Evolutionary conservation across 106 monocot genomes (phyloP), one percentile per base, ranked within the genome.

Genomic region (Dioscorea dumetorum): DNA sequence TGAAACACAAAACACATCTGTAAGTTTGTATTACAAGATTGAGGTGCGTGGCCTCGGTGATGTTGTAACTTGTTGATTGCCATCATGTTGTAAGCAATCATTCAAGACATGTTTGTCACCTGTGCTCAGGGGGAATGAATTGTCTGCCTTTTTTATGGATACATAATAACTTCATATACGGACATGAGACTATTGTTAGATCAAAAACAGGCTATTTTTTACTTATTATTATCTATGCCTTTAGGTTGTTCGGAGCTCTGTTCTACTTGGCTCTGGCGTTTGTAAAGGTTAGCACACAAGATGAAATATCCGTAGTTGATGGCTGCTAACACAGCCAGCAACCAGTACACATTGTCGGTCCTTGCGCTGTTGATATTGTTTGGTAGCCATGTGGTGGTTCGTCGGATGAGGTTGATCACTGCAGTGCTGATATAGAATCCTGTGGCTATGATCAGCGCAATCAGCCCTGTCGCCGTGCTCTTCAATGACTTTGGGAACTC

Each of bases 371-470:
- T 87, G 10, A 81, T 67, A 61, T 90, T 70, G 60, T 83, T 83
- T 17, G 80, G 90, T 23, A 86, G 53, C 90, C 90, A 90, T 12
- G 24, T 28, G 1, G 86, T 83, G 63, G 12, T 21, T 60, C 57
- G 33, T 48, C 80, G 24, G 4, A 86, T 64, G 2, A 76, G 10
- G 28, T 70, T 67, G 5, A 90, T 62, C 21, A 90, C 54, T 0
- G 81, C 83, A 0, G 81, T 86, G 74, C 90, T 86, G 4, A 77
- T 69, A 64, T 90, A 86, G 54, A 83, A 83, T 18, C 86, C 86
- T 5, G 78, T 57, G 1, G 68, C 80, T 0, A 83, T 58, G 52
- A 75, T 33, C 50, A 80, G 15, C 7, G 83, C 78, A 9, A 71
- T 62, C 83, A 86, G 78, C 13, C 67, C 86, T 5, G 90, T 83